Conservation (phyloP, 2,329 filamentous ascomycete species). For the Sordariomycetes sp. region DNA sequence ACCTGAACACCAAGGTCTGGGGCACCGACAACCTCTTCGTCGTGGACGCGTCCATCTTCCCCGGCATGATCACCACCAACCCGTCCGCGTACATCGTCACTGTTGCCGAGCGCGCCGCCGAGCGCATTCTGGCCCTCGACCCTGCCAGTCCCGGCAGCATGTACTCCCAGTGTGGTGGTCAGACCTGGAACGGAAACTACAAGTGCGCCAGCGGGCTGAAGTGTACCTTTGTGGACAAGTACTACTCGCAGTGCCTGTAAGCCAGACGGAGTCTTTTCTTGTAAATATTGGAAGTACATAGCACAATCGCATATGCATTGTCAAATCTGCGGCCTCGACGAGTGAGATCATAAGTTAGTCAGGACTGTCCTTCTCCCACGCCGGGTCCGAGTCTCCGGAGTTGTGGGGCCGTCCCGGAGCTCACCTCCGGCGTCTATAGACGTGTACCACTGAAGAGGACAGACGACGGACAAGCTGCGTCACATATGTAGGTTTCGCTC, state of each 20-base stretch:
- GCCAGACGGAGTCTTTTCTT: neutral
- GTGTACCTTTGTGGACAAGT: slow-evolving; percentile 10
- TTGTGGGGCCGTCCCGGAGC: too few species aligned
- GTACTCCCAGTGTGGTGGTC: slow-evolving; percentile 12
- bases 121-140: slow-evolving; percentile 9
- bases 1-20: slow-evolving; percentile 54
- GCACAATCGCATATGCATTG: too few species aligned
- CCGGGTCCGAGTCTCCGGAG: neutral
- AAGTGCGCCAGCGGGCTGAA: slow-evolving; percentile 9
- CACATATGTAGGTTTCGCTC: too few species aligned
- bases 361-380: too few species aligned
- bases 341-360: neutral
- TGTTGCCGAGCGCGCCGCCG: slow-evolving; percentile 50
- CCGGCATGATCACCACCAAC: slow-evolving; percentile 60
- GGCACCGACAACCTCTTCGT: slow-evolving; percentile 61
- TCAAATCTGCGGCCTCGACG: neutral
- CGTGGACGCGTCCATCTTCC: slow-evolving; percentile 60
- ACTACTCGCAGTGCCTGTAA: slow-evolving; percentile 9
- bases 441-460: too few species aligned
- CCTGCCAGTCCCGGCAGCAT: slow-evolving; percentile 4
- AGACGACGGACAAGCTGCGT: too few species aligned
- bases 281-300: slow-evolving; percentile 10
- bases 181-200: slow-evolving; percentile 12
- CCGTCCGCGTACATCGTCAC: slow-evolving; percentile 57
- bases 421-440: too few species aligned